Conservation (phyloP, 768 basidiomycete species). For the Rubroboletus pulcherrimus region DNA sequence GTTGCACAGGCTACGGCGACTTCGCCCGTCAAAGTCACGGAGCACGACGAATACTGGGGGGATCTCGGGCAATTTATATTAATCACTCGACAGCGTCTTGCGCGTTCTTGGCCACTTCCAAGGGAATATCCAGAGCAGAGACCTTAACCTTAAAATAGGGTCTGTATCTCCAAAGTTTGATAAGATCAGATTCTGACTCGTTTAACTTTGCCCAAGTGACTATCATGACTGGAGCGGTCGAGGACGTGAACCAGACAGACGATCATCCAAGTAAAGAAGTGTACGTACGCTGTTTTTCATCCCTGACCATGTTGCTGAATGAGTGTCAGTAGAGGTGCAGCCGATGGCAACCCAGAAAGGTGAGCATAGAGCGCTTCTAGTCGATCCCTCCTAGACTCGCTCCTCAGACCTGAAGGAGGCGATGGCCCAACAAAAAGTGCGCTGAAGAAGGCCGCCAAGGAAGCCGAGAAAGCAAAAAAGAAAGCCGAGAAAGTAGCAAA, state of each 20-base stretch:
- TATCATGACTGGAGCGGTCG: slow-evolving; percentile 14
- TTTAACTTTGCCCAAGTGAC: not conserved
- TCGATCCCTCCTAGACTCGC: slow-evolving; percentile 1
- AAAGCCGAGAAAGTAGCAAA: slow-evolving; percentile 82
- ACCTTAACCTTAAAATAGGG: slow-evolving; percentile 23
- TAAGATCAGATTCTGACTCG: slow-evolving; percentile 21
- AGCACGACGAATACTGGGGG: not conserved
- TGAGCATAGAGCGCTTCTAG: not conserved
- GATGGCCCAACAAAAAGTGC: slow-evolving; percentile 80
- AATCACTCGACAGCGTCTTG: not conserved
- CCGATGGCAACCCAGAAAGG: slow-evolving; percentile 10
- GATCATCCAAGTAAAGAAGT: not conserved
- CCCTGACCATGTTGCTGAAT: not conserved
- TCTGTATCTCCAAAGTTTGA: not conserved
- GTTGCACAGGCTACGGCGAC: not conserved
- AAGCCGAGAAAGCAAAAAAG: slow-evolving; percentile 86
- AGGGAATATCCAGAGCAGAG: not conserved
- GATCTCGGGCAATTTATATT: not conserved
- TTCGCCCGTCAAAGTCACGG: not conserved
- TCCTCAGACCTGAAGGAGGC: slow-evolving; percentile 22
- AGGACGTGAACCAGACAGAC: not conserved
- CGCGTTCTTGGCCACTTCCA: too few species aligned
- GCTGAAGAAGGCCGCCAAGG: slow-evolving; percentile 87
- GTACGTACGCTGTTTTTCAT: slow-evolving; percentile 8
- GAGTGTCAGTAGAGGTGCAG: slow-evolving; percentile 1